Evolutionary conservation across 2,329 filamentous ascomycete genomes (phyloP).

Genomic region (Sphaerulina musiva): DNA sequence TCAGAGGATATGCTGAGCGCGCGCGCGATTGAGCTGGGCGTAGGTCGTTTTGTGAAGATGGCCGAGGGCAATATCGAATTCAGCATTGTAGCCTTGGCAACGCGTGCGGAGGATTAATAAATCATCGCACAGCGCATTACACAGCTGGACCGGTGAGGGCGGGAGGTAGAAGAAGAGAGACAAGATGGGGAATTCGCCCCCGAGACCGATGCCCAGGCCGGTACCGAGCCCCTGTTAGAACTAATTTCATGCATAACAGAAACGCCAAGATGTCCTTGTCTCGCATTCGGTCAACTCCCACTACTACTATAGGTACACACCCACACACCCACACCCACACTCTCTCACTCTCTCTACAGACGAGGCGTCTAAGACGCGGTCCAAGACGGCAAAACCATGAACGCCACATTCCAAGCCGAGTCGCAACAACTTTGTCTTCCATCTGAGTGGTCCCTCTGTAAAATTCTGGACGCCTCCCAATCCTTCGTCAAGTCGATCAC

Average conservation of each 20-base stretch:
- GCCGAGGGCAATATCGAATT: conserved; percentile 39
- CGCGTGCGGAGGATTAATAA: conserved; percentile 11
- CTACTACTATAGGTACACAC: not conserved
- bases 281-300: not conserved
- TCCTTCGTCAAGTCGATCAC: not conserved
- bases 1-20: conserved; percentile 43
- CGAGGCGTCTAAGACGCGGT: no score
- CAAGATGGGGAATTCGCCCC: no score
- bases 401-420: no score
- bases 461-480: not conserved
- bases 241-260: not conserved
- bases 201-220: no score
- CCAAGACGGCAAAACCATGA: no score
- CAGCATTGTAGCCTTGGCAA: conserved; percentile 40
- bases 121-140: not conserved
- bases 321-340: no score
- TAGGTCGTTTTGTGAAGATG: conserved; percentile 37
- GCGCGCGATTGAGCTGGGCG: conserved; percentile 38
- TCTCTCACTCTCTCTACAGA: no score
- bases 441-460: not conserved
- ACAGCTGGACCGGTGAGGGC: not conserved
- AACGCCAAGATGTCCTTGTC: not conserved
- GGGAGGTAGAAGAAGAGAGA: no score
- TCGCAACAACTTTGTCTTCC: not conserved
- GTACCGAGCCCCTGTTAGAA: no score